A percentile compares a stretch with the other conserved stretches of the same genome.
Conservation (phyloP, 208 protist species). For the Leishmania tarentolae region DNA sequence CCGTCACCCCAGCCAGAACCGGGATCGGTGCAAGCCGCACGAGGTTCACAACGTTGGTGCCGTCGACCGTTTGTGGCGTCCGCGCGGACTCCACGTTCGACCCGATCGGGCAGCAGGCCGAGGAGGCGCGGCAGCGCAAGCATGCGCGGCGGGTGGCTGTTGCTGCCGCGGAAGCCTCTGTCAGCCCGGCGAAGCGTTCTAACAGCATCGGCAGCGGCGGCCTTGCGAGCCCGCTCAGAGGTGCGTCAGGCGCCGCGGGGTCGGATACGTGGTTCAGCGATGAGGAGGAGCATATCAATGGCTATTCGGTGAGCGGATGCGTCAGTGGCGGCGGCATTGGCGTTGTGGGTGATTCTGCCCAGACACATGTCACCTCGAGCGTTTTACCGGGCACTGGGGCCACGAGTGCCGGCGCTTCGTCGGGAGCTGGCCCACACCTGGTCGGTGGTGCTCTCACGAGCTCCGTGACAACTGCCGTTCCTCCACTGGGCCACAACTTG, state of each 20-base stretch:
- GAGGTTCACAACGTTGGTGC: neutral
- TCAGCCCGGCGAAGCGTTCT: neutral
- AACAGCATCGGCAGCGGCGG: neutral
- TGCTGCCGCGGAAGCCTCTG: slow-evolving; percentile 24
- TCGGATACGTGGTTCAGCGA: slow-evolving; percentile 28
- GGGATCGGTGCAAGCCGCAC: neutral
- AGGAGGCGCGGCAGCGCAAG: slow-evolving; percentile 44
- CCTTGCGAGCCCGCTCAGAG: neutral
- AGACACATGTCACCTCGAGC: neutral
- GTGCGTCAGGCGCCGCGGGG: slow-evolving; percentile 5
- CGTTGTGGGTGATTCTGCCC: neutral
- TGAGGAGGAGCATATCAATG: slow-evolving; percentile 17
- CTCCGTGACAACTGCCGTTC: neutral
- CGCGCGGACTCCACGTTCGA: slow-evolving; percentile 41
- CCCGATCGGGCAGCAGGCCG: slow-evolving; percentile 63
- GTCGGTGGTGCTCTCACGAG: neutral
- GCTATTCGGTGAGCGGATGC: neutral
- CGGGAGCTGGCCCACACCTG: neutral
- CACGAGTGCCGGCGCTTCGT: neutral
- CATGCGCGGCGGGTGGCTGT: slow-evolving; percentile 33
- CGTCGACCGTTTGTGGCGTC: neutral
- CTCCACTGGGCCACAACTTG: slow-evolving; percentile 3
- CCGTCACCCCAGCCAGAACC: neutral
- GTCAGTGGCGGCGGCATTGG: neutral
- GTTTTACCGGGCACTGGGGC: neutral